Evolutionary conservation across 768 basidiomycete genomes (phyloP), one percentile per base, ranked within the genome.

Genomic region (Pleurotus tuoliensis): DNA sequence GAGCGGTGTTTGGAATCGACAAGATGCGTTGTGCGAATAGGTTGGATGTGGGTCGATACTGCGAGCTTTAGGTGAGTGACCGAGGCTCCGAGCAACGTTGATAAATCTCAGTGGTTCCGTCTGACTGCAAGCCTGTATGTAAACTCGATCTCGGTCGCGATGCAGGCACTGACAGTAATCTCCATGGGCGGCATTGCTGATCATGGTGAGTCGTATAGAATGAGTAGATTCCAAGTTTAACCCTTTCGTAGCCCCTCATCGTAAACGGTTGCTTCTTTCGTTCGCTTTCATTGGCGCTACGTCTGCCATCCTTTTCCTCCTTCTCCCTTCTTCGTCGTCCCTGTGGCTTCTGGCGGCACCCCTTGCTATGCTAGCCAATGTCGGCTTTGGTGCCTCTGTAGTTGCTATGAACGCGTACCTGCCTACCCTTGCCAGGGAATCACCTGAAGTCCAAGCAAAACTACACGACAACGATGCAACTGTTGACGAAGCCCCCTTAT

Each of bases 371-470:
- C 71, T 80, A 5, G 89, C 94, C 7, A 96, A 95, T 64, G 86
- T 94, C 11, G 83, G 86, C 2, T 97, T 97, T 61, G 91, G 94
- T 1, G 88, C 87, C 0, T 90, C 88, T 3, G 76, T 87, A 8
- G 95, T 98, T 3, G 94, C 93, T 16, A 83, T 92, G 78, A 98
- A 98, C 66, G 82, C 92, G 0, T 96, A 96, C 68, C 81, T 96
- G 3, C 92, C 91, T 0, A 73, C 73, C 1, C 79, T 93, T 6
- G 90, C 90, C 2, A 80, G 79, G 58, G 82, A 83, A 41, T 78
- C 85, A 0, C 81, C 82, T 3, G 84, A 87, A 60, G 85, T 88
- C 7, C 62, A 76, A 15, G 61, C 67, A 13, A 68, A 22, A 15
- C 63, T 59, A 12, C 46, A 57, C 18, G 48, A 58, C 1, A 75